Evolutionary conservation across 2,329 filamentous ascomycete species (phyloP).

Genomic region (Beauveria asiatica): DNA sequence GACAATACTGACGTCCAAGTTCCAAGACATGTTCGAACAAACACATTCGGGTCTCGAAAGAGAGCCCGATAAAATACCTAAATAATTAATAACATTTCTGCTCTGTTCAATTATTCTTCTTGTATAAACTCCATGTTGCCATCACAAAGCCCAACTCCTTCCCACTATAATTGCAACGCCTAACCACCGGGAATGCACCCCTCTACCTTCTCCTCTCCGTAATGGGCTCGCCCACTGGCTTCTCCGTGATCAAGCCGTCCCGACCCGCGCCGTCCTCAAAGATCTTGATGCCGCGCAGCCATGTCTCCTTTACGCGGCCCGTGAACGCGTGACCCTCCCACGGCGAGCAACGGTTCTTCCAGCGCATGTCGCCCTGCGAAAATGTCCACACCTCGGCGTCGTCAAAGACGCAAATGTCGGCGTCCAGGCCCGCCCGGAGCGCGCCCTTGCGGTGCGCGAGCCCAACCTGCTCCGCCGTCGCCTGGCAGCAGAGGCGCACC

Average conservation of each 20-base stretch:
- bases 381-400: constrained; percentile 72
- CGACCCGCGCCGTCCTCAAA: constrained; percentile 54
- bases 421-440: constrained; percentile 72
- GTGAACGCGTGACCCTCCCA: constrained; percentile 75
- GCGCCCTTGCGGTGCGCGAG: constrained; percentile 72
- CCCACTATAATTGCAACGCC: neutral
- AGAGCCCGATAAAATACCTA: too few relatives aligned
- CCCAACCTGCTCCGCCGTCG: constrained; percentile 83
- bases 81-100: too few relatives aligned
- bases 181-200: neutral
- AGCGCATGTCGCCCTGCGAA: constrained; percentile 72
- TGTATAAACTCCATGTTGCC: too few relatives aligned
- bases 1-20: too few relatives aligned
- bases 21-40: too few relatives aligned
- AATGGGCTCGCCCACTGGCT: constrained; percentile 47
- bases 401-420: constrained; percentile 88
- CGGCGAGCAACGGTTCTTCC: constrained; percentile 85
- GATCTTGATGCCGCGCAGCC: constrained; percentile 69
- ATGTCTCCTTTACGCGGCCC: constrained; percentile 77
- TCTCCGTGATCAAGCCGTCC: constrained; percentile 40
- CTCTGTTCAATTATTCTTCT: too few relatives aligned
- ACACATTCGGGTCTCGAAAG: too few relatives aligned
- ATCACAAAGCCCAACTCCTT: too few relatives aligned
- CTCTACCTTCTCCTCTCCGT: constrained; percentile 44
- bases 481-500: constrained; percentile 74